phyloP scores from a whole-genome alignment of 2,329 filamentous ascomycete genomes.

The Claviceps paspali region DNA sequence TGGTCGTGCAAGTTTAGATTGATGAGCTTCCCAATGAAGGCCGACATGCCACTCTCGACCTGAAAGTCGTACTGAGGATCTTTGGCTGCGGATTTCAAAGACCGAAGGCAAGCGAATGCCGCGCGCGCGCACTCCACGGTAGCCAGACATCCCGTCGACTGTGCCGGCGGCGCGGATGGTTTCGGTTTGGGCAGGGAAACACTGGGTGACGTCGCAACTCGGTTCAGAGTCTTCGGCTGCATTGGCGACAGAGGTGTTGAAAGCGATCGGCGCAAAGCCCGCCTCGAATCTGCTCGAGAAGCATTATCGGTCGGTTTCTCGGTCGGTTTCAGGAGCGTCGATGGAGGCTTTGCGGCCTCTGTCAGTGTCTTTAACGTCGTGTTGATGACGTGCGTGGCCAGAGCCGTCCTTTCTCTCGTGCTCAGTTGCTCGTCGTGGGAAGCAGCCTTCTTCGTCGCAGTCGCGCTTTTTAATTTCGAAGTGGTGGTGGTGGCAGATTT shows the following conservation, averaged over 20 bases:
- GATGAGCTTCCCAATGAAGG: constrained; percentile 51
- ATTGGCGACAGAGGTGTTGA: constrained; percentile 46
- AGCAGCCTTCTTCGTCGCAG: constrained; percentile 9
- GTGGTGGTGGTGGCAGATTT: constrained; percentile 13
- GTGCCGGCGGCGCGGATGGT: constrained; percentile 12
- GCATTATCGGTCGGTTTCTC: constrained; percentile 20
- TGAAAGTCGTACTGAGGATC: constrained; percentile 47
- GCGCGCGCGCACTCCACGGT: constrained; percentile 54
- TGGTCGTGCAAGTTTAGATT: constrained; percentile 49
- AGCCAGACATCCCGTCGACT: constrained; percentile 33
- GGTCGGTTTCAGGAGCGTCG: constrained; percentile 18
- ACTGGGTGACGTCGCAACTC: constrained; percentile 38
- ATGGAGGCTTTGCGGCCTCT: constrained; percentile 43
- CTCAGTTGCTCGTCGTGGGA: constrained; percentile 15
- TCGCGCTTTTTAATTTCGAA: constrained; percentile 12
- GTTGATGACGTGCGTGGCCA: constrained; percentile 64
- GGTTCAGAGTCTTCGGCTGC: constrained; percentile 44
- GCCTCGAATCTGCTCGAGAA: constrained; percentile 21
- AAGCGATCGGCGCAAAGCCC: constrained; percentile 35
- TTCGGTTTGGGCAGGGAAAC: constrained; percentile 20
- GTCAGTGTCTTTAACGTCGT: constrained; percentile 50
- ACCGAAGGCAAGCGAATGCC: constrained; percentile 50
- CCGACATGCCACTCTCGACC: constrained; percentile 58
- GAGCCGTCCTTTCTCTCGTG: constrained; percentile 41
- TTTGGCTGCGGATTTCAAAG: constrained; percentile 36